Evolutionary conservation across 768 basidiomycete species (phyloP).

Genomic region (Tylopilus plumbeoviolaceoides): DNA sequence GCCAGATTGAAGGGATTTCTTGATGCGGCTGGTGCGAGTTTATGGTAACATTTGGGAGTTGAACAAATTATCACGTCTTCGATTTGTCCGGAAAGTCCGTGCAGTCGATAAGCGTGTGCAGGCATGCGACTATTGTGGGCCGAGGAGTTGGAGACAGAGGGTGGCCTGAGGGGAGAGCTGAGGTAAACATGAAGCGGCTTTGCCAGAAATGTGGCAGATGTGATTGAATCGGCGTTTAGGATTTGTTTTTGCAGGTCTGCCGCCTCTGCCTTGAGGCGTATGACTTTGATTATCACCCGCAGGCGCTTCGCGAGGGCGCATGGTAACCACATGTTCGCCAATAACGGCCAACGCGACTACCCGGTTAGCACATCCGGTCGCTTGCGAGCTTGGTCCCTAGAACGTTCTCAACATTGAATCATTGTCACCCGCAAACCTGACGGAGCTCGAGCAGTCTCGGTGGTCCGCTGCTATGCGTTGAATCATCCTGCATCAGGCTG

Average conservation of each 20-base stretch:
- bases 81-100: conserved; percentile 27
- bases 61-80: conserved; percentile 30
- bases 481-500: no score
- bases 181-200: conserved; percentile 28
- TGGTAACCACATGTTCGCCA: conserved; percentile 34
- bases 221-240: conserved; percentile 24
- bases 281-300: conserved; percentile 21
- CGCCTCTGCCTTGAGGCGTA: conserved; percentile 33
- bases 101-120: conserved; percentile 16
- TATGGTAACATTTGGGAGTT: conserved; percentile 6
- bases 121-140: no score
- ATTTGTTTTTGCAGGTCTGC: conserved; percentile 24
- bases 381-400: conserved; percentile 8
- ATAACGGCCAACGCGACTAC: conserved; percentile 27
- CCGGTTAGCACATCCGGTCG: conserved; percentile 12
- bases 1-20: conserved; percentile 17
- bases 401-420: conserved; percentile 10
- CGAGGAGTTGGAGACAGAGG: conserved; percentile 2
- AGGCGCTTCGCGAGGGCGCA: conserved; percentile 28
- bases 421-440: not conserved
- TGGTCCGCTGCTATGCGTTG: not conserved
- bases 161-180: conserved; percentile 17
- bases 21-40: not conserved
- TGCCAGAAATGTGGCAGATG: conserved; percentile 5
- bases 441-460: not conserved